These are phyloP conservation scores for Tephrocybe sp. DNA, from an alignment of 768 basidiomycete species.

Conservation along the genomic window DNA sequence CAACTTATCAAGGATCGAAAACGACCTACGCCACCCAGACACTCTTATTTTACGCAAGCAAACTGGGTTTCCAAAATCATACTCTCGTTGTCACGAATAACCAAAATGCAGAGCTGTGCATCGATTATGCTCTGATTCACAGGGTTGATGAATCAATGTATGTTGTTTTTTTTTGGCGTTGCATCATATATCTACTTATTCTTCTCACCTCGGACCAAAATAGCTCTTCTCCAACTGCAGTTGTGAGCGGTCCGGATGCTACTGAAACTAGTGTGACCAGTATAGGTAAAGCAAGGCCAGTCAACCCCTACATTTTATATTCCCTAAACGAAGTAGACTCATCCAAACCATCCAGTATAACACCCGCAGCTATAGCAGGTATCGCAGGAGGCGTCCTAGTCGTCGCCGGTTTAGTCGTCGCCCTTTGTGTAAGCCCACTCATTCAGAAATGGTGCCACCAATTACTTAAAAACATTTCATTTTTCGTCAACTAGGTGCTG, in stretches of 20 bases:
- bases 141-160: constrained; percentile 1
- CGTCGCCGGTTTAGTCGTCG: constrained; percentile 10
- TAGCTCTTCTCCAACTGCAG: not conserved
- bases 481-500: constrained; percentile 15
- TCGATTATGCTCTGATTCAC: constrained; percentile 33
- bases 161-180: not conserved
- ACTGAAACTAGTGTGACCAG: not conserved
- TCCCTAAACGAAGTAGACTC: not conserved
- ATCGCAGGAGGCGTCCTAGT: constrained; percentile 14
- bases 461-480: not conserved
- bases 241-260: not conserved
- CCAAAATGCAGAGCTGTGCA: constrained; percentile 21
- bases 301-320: not conserved
- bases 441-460: not conserved
- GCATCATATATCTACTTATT: not conserved
- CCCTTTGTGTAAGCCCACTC: constrained; percentile 17
- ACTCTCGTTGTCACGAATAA: constrained; percentile 32
- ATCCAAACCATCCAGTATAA: not conserved
- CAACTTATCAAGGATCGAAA: constrained; percentile 19
- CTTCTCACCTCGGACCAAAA: not conserved
- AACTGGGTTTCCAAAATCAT: constrained; percentile 26
- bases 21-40: constrained; percentile 11
- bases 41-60: constrained; percentile 23
- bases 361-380: constrained; percentile 11
- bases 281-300: not conserved